These are phyloP conservation scores for Mrakia blollopis DNA, from an alignment of 768 basidiomycete genomes.

Conservation along the genomic window DNA sequence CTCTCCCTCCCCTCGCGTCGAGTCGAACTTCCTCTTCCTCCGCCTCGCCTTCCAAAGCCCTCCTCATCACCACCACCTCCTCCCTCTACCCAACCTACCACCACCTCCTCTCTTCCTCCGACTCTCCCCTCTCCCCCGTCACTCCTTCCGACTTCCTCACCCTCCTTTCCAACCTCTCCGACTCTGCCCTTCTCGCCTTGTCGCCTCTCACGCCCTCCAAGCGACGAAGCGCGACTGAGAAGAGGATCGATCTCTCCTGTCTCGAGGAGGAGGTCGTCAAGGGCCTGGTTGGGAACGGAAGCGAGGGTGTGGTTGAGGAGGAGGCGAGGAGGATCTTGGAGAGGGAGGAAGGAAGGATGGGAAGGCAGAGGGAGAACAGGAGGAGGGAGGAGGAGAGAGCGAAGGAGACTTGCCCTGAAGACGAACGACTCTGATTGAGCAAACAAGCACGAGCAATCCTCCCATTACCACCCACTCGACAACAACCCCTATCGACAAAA, in stretches of 20 bases:
- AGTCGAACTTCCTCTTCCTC: slow-evolving; percentile 25
- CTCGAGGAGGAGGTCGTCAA: slow-evolving; percentile 41
- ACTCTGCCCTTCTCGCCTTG: slow-evolving; percentile 40
- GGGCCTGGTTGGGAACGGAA: slow-evolving; percentile 36
- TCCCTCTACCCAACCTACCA: slow-evolving; percentile 44
- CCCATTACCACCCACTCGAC: too few species aligned
- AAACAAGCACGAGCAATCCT: too few species aligned
- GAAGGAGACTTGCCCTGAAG: slow-evolving; percentile 24
- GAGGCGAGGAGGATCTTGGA: slow-evolving; percentile 38
- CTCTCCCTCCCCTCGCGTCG: slow-evolving; percentile 30
- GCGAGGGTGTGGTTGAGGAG: slow-evolving; percentile 40
- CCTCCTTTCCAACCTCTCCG: slow-evolving; percentile 43
- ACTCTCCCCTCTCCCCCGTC: slow-evolving; percentile 42
- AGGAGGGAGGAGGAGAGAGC: slow-evolving; percentile 20
- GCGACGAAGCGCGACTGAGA: slow-evolving; percentile 31
- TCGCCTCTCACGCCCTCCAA: slow-evolving; percentile 29
- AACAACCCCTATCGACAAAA: too few species aligned
- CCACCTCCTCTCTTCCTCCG: slow-evolving; percentile 39
- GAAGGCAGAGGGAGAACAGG: slow-evolving; percentile 11
- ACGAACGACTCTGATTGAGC: slow-evolving; percentile 17
- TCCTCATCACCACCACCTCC: slow-evolving; percentile 28
- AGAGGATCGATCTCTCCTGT: slow-evolving; percentile 38
- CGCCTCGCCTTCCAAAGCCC: background rate
- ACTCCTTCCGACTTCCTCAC: slow-evolving; percentile 44
- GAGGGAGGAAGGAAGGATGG: slow-evolving; percentile 29